These are phyloP conservation scores for Tulasnella calospora DNA, from an alignment of 768 basidiomycete genomes.

Conservation along the genomic window DNA sequence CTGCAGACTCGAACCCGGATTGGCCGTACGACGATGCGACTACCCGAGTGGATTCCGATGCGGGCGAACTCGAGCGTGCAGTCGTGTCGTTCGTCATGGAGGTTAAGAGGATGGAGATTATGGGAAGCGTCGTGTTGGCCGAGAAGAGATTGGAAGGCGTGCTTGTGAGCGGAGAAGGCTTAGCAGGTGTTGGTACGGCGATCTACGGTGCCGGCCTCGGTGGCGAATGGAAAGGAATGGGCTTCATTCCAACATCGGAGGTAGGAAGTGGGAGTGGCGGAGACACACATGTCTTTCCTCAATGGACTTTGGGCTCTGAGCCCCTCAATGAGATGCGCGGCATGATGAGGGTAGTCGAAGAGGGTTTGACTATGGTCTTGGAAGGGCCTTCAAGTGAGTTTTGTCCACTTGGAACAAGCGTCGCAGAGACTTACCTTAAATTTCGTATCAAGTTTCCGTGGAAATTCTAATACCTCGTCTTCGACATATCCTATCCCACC, in stretches of 20 bases:
- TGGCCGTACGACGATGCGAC: slow-evolving; percentile 31
- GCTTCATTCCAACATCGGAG: slow-evolving; percentile 52
- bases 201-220: slow-evolving; percentile 75
- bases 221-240: slow-evolving; percentile 79
- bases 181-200: slow-evolving; percentile 55
- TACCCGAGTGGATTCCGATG: slow-evolving; percentile 33
- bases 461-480: slow-evolving; percentile 35
- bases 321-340: slow-evolving; percentile 52
- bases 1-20: slow-evolving; percentile 44
- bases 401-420: neutral
- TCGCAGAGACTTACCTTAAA: neutral
- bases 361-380: slow-evolving; percentile 38
- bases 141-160: slow-evolving; percentile 39
- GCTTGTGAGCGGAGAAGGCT: slow-evolving; percentile 34
- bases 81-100: slow-evolving; percentile 34
- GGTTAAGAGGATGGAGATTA: slow-evolving; percentile 42
- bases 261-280: slow-evolving; percentile 40
- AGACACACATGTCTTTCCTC: slow-evolving; percentile 35
- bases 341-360: slow-evolving; percentile 49
- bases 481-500: slow-evolving; percentile 50
- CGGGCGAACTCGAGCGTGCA: slow-evolving; percentile 34
- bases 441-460: slow-evolving; percentile 31
- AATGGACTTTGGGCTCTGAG: slow-evolving; percentile 46
- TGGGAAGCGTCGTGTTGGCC: slow-evolving; percentile 33
- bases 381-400: neutral